Evolutionary conservation across 1,284 basidiomycete species (phyloP).

Genomic region (Fomitopsis pinicola): DNA sequence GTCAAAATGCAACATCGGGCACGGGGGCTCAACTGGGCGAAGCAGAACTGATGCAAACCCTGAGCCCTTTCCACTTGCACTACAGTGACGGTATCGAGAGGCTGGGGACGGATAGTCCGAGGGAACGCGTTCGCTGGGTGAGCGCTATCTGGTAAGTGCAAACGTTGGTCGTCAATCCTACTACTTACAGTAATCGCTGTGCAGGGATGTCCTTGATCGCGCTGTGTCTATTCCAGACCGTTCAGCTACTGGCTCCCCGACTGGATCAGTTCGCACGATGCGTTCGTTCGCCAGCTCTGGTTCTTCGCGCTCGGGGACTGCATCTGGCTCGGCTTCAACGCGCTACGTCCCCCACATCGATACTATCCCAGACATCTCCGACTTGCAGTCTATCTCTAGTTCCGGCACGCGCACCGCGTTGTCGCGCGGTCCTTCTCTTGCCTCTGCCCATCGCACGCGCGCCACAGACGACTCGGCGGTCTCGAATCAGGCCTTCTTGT

Average conservation of each 20-base stretch:
- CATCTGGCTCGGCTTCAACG: constrained; percentile 56
- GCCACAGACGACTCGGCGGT: constrained; percentile 70
- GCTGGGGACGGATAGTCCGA: constrained; percentile 76
- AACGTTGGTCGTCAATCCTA: constrained; percentile 3
- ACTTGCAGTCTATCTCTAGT: constrained; percentile 42
- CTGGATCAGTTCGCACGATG: constrained; percentile 69
- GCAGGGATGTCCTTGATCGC: constrained; percentile 64
- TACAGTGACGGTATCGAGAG: constrained; percentile 86
- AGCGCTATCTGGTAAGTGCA: constrained; percentile 73
- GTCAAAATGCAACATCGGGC: constrained; percentile 39
- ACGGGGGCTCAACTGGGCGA: constrained; percentile 40
- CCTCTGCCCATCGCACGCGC: constrained; percentile 53
- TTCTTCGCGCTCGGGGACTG: constrained; percentile 33
- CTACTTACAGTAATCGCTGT: constrained; percentile 4
- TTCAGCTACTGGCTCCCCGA: constrained; percentile 58
- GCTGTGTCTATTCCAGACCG: constrained; percentile 47
- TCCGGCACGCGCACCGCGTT: constrained; percentile 32
- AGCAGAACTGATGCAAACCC: constrained; percentile 49
- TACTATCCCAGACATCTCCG: constrained; percentile 62
- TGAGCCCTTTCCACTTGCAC: constrained; percentile 85
- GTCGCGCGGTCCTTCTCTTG: constrained; percentile 42
- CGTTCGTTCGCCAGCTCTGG: constrained; percentile 43
- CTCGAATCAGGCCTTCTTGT: constrained; percentile 56
- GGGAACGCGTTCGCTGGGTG: constrained; percentile 85
- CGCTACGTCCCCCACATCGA: constrained; percentile 68